These are phyloP conservation scores for Diaporthe aspalathi DNA, from an alignment of 2,329 filamentous ascomycete genomes.

Conservation along the genomic window DNA sequence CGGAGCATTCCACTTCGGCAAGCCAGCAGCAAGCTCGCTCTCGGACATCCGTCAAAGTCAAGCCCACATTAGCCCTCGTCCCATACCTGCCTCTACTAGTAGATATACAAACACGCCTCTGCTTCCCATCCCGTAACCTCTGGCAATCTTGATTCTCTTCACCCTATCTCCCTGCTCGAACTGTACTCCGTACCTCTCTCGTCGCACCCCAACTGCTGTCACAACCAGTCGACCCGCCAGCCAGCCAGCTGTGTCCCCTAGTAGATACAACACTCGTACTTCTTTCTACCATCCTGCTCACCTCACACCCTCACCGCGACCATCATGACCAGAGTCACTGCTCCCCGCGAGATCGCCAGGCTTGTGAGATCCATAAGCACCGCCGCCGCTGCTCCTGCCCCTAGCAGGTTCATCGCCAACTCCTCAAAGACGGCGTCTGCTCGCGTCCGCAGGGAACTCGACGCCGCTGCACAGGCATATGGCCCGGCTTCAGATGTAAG, in stretches of 20 bases:
- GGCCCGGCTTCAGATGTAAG: constrained; percentile 36
- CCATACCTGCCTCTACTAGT: no score
- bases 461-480: constrained; percentile 42
- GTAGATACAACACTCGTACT: neutral
- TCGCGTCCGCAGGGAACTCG: constrained; percentile 61
- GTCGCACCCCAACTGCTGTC: neutral
- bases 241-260: neutral
- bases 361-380: constrained; percentile 59
- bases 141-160: neutral
- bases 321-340: constrained; percentile 62
- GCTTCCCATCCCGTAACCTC: neutral
- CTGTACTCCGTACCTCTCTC: neutral
- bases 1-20: constrained; percentile 18
- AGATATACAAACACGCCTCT: constrained; percentile 7
- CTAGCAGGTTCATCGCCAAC: constrained; percentile 50
- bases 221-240: constrained; percentile 3
- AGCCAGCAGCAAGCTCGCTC: constrained; percentile 17
- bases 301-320: neutral
- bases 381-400: constrained; percentile 52
- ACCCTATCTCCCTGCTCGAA: neutral
- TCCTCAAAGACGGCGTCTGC: constrained; percentile 52
- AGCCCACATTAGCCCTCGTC: constrained; percentile 23
- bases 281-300: neutral
- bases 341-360: constrained; percentile 53
- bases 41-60: constrained; percentile 30